A percentile compares a stretch with the other conserved stretches of the same genome.
phyloP scores from a whole-genome alignment of 2,329 filamentous ascomycete species.

The Remersonia thermophila region DNA sequence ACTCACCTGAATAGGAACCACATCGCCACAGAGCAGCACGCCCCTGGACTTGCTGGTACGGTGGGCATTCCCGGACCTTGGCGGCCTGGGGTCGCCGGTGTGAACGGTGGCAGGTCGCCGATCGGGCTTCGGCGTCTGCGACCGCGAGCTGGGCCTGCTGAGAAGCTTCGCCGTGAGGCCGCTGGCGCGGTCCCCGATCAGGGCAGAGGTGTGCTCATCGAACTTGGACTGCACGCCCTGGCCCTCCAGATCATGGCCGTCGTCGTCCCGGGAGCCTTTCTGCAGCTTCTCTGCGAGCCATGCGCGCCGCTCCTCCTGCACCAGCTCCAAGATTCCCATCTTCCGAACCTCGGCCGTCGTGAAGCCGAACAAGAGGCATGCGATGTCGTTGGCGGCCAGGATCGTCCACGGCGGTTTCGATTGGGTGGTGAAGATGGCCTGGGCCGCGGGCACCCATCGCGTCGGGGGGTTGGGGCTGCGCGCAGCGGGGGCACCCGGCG shows the following conservation, averaged over 20 bases:
- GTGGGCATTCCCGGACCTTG: constrained; percentile 44
- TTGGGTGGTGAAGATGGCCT: constrained; percentile 97
- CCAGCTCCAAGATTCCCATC: constrained; percentile 88
- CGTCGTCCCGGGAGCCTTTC: constrained; percentile 43
- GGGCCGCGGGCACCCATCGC: constrained; percentile 79
- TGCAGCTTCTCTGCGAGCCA: constrained; percentile 84
- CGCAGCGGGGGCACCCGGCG: constrained; percentile 39
- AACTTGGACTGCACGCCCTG: constrained; percentile 27
- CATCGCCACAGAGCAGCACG: constrained; percentile 86
- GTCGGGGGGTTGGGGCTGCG: constrained; percentile 74
- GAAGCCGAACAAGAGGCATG: constrained; percentile 96
- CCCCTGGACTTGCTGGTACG: constrained; percentile 55
- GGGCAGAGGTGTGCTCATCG: constrained; percentile 30
- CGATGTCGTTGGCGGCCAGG: constrained; percentile 87
- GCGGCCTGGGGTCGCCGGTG: constrained; percentile 40
- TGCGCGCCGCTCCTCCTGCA: constrained; percentile 73
- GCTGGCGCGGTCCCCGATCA: constrained; percentile 57
- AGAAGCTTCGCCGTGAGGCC: constrained; percentile 82
- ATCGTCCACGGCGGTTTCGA: constrained; percentile 87
- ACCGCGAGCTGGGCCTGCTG: constrained; percentile 61
- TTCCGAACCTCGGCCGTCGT: constrained; percentile 91
- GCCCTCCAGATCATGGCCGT: constrained; percentile 25
- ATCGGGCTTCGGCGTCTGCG: constrained; percentile 41
- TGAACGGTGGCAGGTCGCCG: constrained; percentile 54
- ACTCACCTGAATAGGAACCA: constrained; percentile 65